A percentile compares a stretch with the other conserved stretches of the same genome.
Conservation (phyloP, 345 rosid genomes). For the Tarenaya hassleriana region DNA sequence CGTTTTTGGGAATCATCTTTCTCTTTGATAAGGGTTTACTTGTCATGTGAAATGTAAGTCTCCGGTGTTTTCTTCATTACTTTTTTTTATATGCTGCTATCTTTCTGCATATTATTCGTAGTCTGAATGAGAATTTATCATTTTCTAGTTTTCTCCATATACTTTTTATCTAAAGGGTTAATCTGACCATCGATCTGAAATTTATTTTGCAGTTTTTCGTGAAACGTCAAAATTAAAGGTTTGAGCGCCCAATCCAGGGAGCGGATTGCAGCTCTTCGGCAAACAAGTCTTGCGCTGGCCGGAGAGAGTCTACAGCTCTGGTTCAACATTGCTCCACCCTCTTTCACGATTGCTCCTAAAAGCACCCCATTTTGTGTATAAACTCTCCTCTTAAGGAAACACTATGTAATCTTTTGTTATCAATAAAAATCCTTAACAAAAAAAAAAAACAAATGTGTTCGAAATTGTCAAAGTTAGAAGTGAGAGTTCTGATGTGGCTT, state of each 20-base stretch:
- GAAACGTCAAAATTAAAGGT: slow-evolving; percentile 96
- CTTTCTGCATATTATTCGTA: neutral
- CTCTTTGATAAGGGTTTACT: slow-evolving; percentile 93
- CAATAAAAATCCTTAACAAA: too few relatives aligned
- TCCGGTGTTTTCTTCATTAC: neutral
- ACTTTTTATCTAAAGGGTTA: slow-evolving; percentile 87
- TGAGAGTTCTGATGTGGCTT: too few relatives aligned
- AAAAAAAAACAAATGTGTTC: too few relatives aligned
- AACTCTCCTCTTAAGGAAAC: too few relatives aligned
- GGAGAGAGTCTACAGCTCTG: too few relatives aligned
- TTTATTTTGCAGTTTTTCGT: slow-evolving; percentile 93
- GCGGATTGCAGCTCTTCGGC: too few relatives aligned
- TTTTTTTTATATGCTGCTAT: neutral
- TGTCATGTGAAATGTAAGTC: slow-evolving; percentile 96
- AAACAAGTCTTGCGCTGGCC: too few relatives aligned
- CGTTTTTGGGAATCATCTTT: slow-evolving; percentile 78
- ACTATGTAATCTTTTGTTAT: too few relatives aligned
- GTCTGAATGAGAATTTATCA: slow-evolving; percentile 6
- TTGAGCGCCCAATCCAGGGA: slow-evolving; percentile 13
- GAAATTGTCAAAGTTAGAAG: too few relatives aligned
- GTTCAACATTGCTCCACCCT: too few relatives aligned
- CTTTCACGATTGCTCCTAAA: too few relatives aligned
- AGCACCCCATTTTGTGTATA: too few relatives aligned
- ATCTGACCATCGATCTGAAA: slow-evolving; percentile 83
- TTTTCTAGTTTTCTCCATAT: slow-evolving; percentile 41